Conservation (phyloP, 116 monocot genomes). For the Dioscorea cayenensis region DNA sequence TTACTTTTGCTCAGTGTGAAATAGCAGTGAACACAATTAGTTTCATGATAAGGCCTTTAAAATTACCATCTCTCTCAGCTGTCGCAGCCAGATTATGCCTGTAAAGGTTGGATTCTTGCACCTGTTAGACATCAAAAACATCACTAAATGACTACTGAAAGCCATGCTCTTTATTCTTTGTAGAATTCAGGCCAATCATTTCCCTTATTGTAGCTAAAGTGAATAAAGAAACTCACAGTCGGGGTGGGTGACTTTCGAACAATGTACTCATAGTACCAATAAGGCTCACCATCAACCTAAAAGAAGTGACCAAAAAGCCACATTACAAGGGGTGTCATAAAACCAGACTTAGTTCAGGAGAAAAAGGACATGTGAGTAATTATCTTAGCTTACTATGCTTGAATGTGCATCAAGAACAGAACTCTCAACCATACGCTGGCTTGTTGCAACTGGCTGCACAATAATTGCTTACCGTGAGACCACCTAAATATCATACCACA, state of each 20-base stretch:
- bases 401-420: conserved; percentile 89
- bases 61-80: conserved; percentile 91
- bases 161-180: not conserved
- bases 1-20: not conserved
- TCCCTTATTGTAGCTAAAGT: not conserved
- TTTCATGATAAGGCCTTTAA: not conserved
- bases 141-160: no score
- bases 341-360: not conserved
- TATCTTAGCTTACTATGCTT: conserved; percentile 31
- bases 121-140: conserved; percentile 30
- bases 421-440: conserved; percentile 82
- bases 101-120: conserved; percentile 71
- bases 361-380: not conserved
- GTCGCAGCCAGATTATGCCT: conserved; percentile 80
- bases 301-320: not conserved
- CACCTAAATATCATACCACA: not conserved
- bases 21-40: not conserved
- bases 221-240: conserved; percentile 43
- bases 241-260: conserved; percentile 89
- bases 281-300: conserved; percentile 82
- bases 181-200: not conserved
- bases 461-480: not conserved
- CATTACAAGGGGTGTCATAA: not conserved
- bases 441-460: conserved; percentile 67
- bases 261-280: conserved; percentile 98